Percentiles rank a stretch among this genome's conserved stretches.
These are phyloP conservation scores for Hanseniaspora occidentalis DNA, from an alignment of 805 yeast genomes.

Conservation along the genomic window DNA sequence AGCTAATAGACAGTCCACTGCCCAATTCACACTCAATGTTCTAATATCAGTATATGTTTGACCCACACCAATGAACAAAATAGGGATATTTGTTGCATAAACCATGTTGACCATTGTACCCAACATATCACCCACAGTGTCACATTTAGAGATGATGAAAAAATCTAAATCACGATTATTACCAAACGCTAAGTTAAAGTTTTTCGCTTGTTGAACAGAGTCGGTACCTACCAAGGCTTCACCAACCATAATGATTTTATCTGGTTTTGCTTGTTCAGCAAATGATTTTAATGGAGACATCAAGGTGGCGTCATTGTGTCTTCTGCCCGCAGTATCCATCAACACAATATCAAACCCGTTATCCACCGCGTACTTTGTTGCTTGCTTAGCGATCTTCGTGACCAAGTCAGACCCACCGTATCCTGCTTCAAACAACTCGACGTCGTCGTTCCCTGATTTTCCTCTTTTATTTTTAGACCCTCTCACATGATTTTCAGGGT, in stretches of 20 bases:
- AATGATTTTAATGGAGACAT: constrained; percentile 94
- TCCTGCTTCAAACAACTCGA: constrained; percentile 86
- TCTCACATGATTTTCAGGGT: constrained; percentile 28
- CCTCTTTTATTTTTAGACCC: constrained; percentile 26
- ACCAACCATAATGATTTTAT: constrained; percentile 96
- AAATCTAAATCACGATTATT: constrained; percentile 70
- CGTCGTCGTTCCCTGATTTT: constrained; percentile 26
- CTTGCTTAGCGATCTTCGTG: constrained; percentile 83
- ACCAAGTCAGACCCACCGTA: constrained; percentile 95
- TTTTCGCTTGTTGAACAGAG: constrained; percentile 87
- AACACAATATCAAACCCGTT: constrained; percentile 71
- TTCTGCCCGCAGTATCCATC: constrained; percentile 95
- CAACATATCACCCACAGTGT: constrained; percentile 91
- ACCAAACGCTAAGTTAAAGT: constrained; percentile 90
- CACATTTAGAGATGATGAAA: constrained; percentile 88
- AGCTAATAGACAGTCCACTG: constrained; percentile 72
- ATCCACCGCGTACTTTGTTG: constrained; percentile 65
- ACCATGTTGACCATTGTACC: constrained; percentile 98
- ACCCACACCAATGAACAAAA: constrained; percentile 90
- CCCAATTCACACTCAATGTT: constrained; percentile 83
- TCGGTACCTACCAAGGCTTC: constrained; percentile 97
- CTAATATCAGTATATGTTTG: constrained; percentile 93
- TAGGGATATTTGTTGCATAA: constrained; percentile 90
- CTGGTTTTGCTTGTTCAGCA: constrained; percentile 91
- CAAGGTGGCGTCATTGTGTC: constrained; percentile 85